Conservation (phyloP, 176 grass and related monocot genomes). For the Chloris gayana region DNA sequence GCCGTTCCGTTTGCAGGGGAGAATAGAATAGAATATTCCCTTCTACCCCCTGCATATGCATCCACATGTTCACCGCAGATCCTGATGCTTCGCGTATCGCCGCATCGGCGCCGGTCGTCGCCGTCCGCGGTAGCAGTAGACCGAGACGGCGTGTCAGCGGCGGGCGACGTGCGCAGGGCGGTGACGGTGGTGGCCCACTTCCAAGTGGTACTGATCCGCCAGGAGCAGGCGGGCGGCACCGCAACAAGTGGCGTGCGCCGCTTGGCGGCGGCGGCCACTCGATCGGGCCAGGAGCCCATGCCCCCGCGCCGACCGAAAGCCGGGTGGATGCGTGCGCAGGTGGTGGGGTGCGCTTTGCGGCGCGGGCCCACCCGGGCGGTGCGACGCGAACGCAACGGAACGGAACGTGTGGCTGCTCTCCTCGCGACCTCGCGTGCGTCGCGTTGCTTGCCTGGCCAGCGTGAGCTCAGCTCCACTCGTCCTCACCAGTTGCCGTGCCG, state of each 20-base stretch:
- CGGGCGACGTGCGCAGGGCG: neutral
- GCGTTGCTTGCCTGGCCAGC: constrained; percentile 26
- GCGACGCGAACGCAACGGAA: neutral
- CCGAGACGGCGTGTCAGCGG: too few species aligned
- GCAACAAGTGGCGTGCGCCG: neutral
- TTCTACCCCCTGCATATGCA: neutral
- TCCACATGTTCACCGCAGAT: neutral
- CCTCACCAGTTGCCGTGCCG: neutral
- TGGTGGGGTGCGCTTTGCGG: constrained; percentile 25
- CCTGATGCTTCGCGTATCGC: neutral
- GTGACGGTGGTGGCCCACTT: neutral
- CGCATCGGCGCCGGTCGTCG: neutral
- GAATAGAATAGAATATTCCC: neutral
- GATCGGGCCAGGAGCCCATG: neutral
- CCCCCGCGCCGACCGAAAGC: constrained; percentile 31
- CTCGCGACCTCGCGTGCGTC: neutral
- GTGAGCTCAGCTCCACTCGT: constrained; percentile 21
- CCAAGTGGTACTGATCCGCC: too few species aligned
- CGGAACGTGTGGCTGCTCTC: neutral
- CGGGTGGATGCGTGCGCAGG: neutral
- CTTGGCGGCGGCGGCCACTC: too few species aligned
- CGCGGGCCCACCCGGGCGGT: neutral
- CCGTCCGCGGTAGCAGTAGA: neutral
- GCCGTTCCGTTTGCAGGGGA: neutral
- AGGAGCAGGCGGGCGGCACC: neutral